These are phyloP conservation scores for Capsella rubella DNA, from an alignment of 441 rosid species.

Conservation along the genomic window DNA sequence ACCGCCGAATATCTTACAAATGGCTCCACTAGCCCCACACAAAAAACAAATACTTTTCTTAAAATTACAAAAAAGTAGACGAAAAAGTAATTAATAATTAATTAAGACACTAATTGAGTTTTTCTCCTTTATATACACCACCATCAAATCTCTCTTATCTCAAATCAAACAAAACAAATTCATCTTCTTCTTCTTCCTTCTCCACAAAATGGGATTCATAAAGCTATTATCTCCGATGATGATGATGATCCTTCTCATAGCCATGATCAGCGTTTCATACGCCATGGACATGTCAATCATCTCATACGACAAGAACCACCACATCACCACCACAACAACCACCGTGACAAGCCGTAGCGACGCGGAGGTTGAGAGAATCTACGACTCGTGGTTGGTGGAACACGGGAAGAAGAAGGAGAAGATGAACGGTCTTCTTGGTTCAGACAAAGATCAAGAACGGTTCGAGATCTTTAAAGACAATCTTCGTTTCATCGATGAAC, in stretches of 20 bases:
- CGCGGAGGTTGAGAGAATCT: conserved; percentile 69
- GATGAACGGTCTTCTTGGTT: background rate
- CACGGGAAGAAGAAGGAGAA: conserved; percentile 63
- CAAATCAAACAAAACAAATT: conserved; percentile 27
- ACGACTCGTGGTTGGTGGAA: conserved; percentile 76
- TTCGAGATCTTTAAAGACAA: conserved; percentile 86
- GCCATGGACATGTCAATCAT: conserved; percentile 84
- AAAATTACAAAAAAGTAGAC: background rate
- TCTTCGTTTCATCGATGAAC: conserved; percentile 76
- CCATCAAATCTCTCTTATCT: conserved; percentile 11
- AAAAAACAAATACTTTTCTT: background rate
- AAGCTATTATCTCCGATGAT: conserved; percentile 40
- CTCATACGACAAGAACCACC: conserved; percentile 68
- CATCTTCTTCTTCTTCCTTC: conserved; percentile 29
- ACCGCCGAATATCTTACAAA: too few relatives aligned
- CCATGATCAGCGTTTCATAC: conserved; percentile 54
- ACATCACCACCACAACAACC: conserved; percentile 9
- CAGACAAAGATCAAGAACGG: conserved; percentile 50
- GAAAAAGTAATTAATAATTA: background rate
- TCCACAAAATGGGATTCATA: conserved; percentile 50
- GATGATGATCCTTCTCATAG: conserved; percentile 49
- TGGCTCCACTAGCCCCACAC: background rate
- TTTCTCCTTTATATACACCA: conserved; percentile 22
- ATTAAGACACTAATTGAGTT: background rate
- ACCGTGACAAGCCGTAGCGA: conserved; percentile 60